Evolutionary conservation across 31 red algal species (phyloP).

Genomic region (Odonthalia washingtoniensis): DNA sequence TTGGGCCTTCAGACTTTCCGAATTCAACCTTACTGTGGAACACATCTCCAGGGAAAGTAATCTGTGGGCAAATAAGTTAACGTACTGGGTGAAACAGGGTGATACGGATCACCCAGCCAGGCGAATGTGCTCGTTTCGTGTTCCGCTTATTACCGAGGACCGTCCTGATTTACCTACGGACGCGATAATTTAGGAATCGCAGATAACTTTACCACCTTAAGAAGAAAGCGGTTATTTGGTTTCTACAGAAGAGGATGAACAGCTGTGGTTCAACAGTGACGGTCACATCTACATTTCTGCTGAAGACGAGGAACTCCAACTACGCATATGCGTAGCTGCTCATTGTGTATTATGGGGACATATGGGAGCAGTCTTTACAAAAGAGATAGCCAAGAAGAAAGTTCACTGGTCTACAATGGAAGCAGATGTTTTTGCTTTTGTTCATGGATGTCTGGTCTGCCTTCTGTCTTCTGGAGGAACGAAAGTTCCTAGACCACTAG

Average conservation of each 20-base stretch:
- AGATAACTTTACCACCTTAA: constrained; percentile 23
- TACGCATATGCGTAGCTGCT: constrained; percentile 32
- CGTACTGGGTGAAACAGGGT: constrained; percentile 6
- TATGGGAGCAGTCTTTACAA: neutral
- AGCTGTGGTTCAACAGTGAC: neutral
- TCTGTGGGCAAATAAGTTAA: constrained; percentile 33
- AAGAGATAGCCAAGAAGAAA: constrained; percentile 23
- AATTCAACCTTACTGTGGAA: constrained; percentile 35
- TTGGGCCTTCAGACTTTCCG: constrained; percentile 39
- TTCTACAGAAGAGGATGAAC: neutral
- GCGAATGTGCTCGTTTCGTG: constrained; percentile 24
- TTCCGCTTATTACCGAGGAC: constrained; percentile 43
- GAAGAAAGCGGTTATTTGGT: neutral
- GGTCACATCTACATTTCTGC: constrained; percentile 25
- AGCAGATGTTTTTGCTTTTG: constrained; percentile 42
- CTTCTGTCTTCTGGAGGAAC: constrained; percentile 41
- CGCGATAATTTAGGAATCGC: constrained; percentile 26
- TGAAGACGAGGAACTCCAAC: constrained; percentile 42
- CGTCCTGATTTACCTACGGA: constrained; percentile 54
- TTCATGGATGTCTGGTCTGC: constrained; percentile 49
- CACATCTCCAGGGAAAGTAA: constrained; percentile 40
- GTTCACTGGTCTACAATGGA: constrained; percentile 47
- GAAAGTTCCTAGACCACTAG: constrained; percentile 33
- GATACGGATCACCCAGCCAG: constrained; percentile 26
- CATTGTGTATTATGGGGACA: constrained; percentile 42